Conservation (phyloP, 305 asterid species). For the Caryopteris hybrid region DNA sequence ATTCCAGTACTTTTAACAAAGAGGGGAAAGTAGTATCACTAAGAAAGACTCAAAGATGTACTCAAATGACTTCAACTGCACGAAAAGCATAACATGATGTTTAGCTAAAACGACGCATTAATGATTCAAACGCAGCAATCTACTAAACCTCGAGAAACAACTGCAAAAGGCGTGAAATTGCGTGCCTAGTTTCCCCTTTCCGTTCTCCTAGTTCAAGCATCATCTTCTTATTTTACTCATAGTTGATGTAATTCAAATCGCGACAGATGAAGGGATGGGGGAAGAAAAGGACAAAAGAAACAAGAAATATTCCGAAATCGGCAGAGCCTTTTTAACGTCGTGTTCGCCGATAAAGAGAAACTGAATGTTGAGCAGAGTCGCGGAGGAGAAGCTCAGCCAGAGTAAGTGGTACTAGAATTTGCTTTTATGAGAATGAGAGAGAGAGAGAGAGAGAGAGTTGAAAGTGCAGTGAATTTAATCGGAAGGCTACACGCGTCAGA, state of each 20-base stretch:
- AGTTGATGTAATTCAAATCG: background rate
- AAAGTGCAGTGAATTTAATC: background rate
- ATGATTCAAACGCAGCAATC: background rate
- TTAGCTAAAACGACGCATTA: background rate
- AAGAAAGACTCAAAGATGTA: background rate
- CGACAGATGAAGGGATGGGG: too few species aligned
- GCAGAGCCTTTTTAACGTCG: background rate
- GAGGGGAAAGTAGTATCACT: background rate
- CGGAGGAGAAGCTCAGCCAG: constrained; percentile 4
- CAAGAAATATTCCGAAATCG: background rate
- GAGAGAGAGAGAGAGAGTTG: background rate
- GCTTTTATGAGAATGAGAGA: background rate
- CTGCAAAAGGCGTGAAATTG: background rate
- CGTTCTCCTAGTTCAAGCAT: background rate
- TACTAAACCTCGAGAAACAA: background rate
- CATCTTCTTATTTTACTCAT: background rate
- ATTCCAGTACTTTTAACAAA: background rate
- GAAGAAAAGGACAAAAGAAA: too few species aligned
- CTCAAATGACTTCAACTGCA: background rate
- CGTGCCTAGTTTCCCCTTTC: background rate
- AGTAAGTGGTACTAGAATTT: background rate
- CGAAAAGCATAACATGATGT: background rate
- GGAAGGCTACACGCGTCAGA: background rate
- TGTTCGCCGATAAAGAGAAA: background rate
- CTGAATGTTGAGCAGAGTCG: background rate